phyloP scores from a whole-genome alignment of 2,329 filamentous ascomycete genomes.

The Cercospora brassicicola region DNA sequence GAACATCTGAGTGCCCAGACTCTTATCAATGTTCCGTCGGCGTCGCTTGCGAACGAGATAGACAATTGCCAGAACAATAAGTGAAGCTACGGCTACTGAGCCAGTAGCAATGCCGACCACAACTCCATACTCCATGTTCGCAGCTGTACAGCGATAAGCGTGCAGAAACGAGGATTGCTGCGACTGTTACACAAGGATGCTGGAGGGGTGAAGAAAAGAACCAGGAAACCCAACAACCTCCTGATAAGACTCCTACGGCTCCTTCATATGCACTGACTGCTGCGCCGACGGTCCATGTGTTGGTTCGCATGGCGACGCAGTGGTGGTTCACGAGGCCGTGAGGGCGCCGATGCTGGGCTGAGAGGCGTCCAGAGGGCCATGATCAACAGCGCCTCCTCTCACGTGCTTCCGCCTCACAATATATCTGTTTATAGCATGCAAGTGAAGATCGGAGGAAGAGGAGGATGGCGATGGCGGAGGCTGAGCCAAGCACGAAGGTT shows the following conservation, averaged over 20 bases:
- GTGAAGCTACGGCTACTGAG: slow-evolving; percentile 3
- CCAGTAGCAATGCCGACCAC: slow-evolving; percentile 11
- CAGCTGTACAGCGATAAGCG: background rate
- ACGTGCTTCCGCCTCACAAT: slow-evolving; percentile 9
- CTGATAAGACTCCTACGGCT: background rate
- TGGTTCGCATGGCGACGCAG: slow-evolving; percentile 7
- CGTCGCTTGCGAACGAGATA: background rate
- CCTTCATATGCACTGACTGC: slow-evolving; percentile 6
- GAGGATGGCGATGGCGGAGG: slow-evolving; percentile 7
- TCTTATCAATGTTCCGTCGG: background rate
- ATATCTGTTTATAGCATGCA: slow-evolving; percentile 5
- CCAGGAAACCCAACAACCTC: background rate
- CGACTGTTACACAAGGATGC: slow-evolving; percentile 4
- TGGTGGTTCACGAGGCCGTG: background rate
- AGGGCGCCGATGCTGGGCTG: slow-evolving; percentile 8
- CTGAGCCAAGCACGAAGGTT: background rate
- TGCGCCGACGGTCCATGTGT: background rate
- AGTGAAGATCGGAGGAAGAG: background rate
- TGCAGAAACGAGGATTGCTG: background rate
- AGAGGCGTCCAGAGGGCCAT: slow-evolving; percentile 8
- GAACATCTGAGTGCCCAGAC: slow-evolving; percentile 7
- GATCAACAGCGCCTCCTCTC: slow-evolving; percentile 6
- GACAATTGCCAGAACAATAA: slow-evolving; percentile 1
- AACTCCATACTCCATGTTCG: slow-evolving; percentile 4
- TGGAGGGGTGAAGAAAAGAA: slow-evolving; percentile 1